Percentiles rank a stretch among this genome's conserved stretches.
These are phyloP conservation scores for Pittosporum tobira DNA, from an alignment of 129 eudicot species.

Conservation along the genomic window DNA sequence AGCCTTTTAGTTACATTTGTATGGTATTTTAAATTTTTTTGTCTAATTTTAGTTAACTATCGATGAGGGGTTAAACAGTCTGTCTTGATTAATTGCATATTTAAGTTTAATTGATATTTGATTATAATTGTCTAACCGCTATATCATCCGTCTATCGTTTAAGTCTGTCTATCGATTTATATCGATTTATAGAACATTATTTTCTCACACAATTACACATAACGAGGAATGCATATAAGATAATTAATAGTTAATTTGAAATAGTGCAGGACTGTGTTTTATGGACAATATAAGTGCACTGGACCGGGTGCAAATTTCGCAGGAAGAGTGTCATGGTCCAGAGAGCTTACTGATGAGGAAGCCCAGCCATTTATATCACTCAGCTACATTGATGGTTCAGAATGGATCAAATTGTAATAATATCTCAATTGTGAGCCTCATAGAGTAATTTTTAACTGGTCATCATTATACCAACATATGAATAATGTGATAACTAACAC, in stretches of 20 bases:
- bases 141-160: too few relatives aligned
- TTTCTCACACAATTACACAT: too few relatives aligned
- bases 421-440: background rate
- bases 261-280: constrained; percentile 74
- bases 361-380: constrained; percentile 95
- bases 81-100: too few relatives aligned
- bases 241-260: background rate
- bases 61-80: too few relatives aligned
- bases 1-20: too few relatives aligned
- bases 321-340: constrained; percentile 97
- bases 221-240: background rate
- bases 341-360: constrained; percentile 86
- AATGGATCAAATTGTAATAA: constrained; percentile 53
- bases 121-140: background rate
- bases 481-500: too few relatives aligned
- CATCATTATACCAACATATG: too few relatives aligned
- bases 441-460: background rate
- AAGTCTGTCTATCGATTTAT: too few relatives aligned
- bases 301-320: constrained; percentile 93
- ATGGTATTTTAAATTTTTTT: too few relatives aligned
- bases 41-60: too few relatives aligned
- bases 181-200: too few relatives aligned
- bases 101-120: background rate
- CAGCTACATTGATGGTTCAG: constrained; percentile 85
- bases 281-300: constrained; percentile 94